These are phyloP conservation scores for Plasmodium ovale DNA, from an alignment of 169 alveolate species.

Conservation along the genomic window DNA sequence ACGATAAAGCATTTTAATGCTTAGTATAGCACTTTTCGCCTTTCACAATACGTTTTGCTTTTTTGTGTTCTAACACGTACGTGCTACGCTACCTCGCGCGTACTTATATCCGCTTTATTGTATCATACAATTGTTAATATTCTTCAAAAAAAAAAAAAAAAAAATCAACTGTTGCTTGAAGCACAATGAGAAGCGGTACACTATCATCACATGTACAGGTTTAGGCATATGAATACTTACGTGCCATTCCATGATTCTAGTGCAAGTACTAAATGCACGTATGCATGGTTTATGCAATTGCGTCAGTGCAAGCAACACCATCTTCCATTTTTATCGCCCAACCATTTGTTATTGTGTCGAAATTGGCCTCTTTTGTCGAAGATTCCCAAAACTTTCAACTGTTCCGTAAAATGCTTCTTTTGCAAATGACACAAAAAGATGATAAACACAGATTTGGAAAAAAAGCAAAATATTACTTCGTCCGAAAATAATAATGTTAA, in stretches of 20 bases:
- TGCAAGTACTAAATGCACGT: too few relatives aligned
- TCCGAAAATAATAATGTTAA: not conserved
- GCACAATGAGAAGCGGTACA: too few relatives aligned
- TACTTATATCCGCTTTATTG: not conserved
- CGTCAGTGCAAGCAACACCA: too few relatives aligned
- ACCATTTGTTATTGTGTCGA: too few relatives aligned
- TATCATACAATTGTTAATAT: not conserved
- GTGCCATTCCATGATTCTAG: too few relatives aligned
- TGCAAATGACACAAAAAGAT: not conserved
- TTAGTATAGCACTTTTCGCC: too few relatives aligned
- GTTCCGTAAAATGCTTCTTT: constrained; percentile 12
- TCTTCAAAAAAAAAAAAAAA: not conserved
- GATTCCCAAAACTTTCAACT: not conserved
- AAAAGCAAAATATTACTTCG: not conserved
- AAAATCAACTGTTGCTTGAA: too few relatives aligned
- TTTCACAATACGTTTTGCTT: not conserved
- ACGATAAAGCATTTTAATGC: too few relatives aligned
- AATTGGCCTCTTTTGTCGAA: too few relatives aligned
- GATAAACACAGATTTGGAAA: not conserved
- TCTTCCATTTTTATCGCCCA: too few relatives aligned
- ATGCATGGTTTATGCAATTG: too few relatives aligned
- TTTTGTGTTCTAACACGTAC: not conserved
- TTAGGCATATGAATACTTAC: not conserved
- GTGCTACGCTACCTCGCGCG: too few relatives aligned
- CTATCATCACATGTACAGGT: not conserved